phyloP scores from a whole-genome alignment of 2,329 filamentous ascomycete species.

The Ophiostoma himal-ulmi region DNA sequence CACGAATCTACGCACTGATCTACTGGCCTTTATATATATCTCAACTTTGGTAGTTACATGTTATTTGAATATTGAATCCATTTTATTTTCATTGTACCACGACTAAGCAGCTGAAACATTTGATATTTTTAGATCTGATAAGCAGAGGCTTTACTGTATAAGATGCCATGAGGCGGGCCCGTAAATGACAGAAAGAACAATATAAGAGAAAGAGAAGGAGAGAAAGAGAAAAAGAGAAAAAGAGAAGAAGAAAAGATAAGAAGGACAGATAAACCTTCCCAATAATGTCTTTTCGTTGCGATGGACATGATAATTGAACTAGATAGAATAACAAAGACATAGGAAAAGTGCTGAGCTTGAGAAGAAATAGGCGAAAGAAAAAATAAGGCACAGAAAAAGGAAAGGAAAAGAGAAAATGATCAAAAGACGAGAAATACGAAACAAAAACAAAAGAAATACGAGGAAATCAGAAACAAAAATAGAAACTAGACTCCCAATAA shows the following conservation, averaged over 20 bases:
- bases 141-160: background rate
- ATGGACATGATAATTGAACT: background rate
- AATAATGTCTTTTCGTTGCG: background rate
- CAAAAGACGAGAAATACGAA: background rate
- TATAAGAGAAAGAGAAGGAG: background rate
- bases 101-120: background rate
- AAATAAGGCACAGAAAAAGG: background rate
- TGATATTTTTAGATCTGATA: background rate
- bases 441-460: background rate
- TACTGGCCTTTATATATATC: background rate
- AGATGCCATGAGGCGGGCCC: background rate
- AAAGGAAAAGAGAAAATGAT: background rate
- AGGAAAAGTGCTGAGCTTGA: conserved; percentile 1
- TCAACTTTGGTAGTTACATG: background rate
- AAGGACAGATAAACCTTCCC: background rate
- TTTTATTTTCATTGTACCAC: background rate
- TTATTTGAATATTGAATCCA: background rate
- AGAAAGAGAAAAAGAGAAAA: background rate
- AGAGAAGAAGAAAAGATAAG: background rate
- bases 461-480: background rate
- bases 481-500: background rate
- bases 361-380: background rate
- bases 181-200: background rate
- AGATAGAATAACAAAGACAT: conserved; percentile 21
- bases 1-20: background rate